Evolutionary conservation across 176 grass and related monocot genomes (phyloP), one percentile per base, ranked within the genome.

Genomic region (Saccharum spontaneum): DNA sequence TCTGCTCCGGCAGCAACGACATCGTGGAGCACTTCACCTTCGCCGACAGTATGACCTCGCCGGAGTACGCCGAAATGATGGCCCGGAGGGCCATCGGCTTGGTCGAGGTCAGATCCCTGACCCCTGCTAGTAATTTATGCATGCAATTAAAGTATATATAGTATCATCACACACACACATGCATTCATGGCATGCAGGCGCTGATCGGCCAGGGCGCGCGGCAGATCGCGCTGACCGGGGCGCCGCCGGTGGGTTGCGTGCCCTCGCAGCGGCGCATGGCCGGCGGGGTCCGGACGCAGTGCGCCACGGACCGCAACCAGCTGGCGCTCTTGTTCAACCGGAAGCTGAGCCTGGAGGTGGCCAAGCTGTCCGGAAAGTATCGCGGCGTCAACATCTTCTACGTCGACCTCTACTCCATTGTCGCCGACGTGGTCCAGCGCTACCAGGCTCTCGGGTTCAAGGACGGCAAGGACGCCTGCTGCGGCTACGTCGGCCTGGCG

Each of bases 1-100:
- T 97, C 5, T 87, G 78, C 23, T 80, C 78, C 18, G 91, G 91
- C 71, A 90, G 71, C 85, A 93, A 93, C 57, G 91, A 93, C 55
- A 60, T 88, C 60, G 66, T 90, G 10, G 77, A 93, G 72, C 89
- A 90, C 77, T 90, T 88, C 77, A 87, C 71, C 54, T 16, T 79
- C 37, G 43, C 59, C 7, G 77, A 85, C 79, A 59, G 60, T 43
- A 49, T 78, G 48, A 55, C 75, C 28, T 82, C 39, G 73, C 64
- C 85, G 3, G 13, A 88, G 9, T 93, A 93, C 76, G 62, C 70
- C 30, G 85, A 93, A 26, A 18, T 82, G 40, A 76, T 93, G 82
- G 28, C 70, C 36, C 40, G 45, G 4, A 45, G 88, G 3, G 91
- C 91, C 10, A 41, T 68, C 52, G 6, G 74, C 79, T 39, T 82